A percentile compares a stretch with the other conserved stretches of the same genome.
These are phyloP conservation scores for Sordaria brevicollis DNA, from an alignment of 495 filamentous ascomycete genomes.

Conservation along the genomic window DNA sequence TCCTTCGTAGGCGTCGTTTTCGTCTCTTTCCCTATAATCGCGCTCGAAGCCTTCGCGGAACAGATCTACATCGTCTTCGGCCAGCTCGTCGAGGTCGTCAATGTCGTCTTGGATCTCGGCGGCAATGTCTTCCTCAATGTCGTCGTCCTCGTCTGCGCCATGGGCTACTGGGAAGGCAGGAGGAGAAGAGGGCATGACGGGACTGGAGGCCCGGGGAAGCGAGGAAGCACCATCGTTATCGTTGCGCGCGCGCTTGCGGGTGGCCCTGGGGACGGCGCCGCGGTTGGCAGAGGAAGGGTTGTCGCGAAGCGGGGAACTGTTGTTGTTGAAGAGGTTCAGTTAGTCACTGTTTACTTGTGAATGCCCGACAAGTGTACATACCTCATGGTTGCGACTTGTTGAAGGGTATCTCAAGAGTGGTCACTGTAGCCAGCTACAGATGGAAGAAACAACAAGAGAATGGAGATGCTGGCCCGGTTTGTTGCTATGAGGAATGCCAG, in stretches of 20 bases:
- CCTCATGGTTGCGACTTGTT: conserved; percentile 27
- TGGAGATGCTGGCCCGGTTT: conserved; percentile 1
- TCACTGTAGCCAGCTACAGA: not conserved
- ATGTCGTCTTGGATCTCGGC: conserved; percentile 61
- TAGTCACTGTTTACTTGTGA: not conserved
- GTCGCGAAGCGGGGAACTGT: conserved; percentile 68
- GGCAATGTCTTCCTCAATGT: conserved; percentile 23
- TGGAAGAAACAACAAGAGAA: not conserved
- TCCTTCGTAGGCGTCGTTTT: conserved; percentile 33
- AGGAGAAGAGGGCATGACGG: conserved; percentile 38
- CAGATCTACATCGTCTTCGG: conserved; percentile 93
- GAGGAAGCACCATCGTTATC: conserved; percentile 61
- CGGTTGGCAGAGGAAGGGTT: conserved; percentile 84
- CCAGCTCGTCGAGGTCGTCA: conserved; percentile 92
- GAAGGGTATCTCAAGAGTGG: not conserved
- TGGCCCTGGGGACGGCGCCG: conserved; percentile 46
- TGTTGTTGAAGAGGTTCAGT: not conserved
- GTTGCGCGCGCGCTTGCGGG: conserved; percentile 71
- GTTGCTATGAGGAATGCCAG: not conserved
- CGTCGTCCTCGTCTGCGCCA: conserved; percentile 61
- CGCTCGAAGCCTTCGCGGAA: conserved; percentile 83
- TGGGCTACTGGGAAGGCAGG: conserved; percentile 44
- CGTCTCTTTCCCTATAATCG: conserved; percentile 60
- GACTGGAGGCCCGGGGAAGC: conserved; percentile 49
- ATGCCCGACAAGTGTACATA: conserved; percentile 2